A percentile compares a stretch with the other conserved stretches of the same genome.
Conservation (phyloP, 176 grass and related monocot species). For the Ensete glaucum region DNA sequence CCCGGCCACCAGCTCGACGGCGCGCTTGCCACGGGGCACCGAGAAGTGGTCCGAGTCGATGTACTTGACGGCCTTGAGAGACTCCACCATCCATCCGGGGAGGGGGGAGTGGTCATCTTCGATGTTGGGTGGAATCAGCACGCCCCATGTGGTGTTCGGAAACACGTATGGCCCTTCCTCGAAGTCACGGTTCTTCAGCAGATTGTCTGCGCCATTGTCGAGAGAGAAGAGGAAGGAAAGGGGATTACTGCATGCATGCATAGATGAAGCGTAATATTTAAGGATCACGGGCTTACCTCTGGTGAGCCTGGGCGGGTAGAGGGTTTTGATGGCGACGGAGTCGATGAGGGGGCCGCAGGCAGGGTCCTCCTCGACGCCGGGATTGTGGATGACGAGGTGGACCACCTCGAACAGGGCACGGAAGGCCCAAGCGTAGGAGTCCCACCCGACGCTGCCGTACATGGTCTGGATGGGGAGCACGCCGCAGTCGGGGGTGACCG, state of each 20-base stretch:
- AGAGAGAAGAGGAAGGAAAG: background rate
- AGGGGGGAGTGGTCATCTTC: slow-evolving; percentile 89
- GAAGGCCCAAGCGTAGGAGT: slow-evolving; percentile 87
- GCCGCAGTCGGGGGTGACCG: slow-evolving; percentile 68
- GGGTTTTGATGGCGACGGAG: slow-evolving; percentile 48
- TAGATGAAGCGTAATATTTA: too few species aligned
- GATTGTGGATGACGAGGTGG: slow-evolving; percentile 66
- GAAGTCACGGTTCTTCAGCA: slow-evolving; percentile 86
- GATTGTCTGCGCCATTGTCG: slow-evolving; percentile 22
- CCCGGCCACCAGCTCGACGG: slow-evolving; percentile 69
- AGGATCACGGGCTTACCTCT: slow-evolving; percentile 1
- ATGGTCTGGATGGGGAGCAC: slow-evolving; percentile 75
- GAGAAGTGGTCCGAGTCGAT: slow-evolving; percentile 65
- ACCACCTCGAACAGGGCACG: slow-evolving; percentile 44
- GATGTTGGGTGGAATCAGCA: slow-evolving; percentile 71
- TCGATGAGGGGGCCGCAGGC: slow-evolving; percentile 88
- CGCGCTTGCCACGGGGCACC: slow-evolving; percentile 55
- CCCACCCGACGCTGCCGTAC: slow-evolving; percentile 92
- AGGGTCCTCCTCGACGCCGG: slow-evolving; percentile 76
- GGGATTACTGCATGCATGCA: background rate
- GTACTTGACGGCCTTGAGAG: slow-evolving; percentile 86
- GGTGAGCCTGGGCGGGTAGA: slow-evolving; percentile 45
- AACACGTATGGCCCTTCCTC: slow-evolving; percentile 81
- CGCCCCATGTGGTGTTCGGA: slow-evolving; percentile 61
- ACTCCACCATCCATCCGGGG: slow-evolving; percentile 69